Base-by-base conservation (phyloP, 2,329 filamentous ascomycete genomes). In the Pseudogymnoascus sp. region DNA sequence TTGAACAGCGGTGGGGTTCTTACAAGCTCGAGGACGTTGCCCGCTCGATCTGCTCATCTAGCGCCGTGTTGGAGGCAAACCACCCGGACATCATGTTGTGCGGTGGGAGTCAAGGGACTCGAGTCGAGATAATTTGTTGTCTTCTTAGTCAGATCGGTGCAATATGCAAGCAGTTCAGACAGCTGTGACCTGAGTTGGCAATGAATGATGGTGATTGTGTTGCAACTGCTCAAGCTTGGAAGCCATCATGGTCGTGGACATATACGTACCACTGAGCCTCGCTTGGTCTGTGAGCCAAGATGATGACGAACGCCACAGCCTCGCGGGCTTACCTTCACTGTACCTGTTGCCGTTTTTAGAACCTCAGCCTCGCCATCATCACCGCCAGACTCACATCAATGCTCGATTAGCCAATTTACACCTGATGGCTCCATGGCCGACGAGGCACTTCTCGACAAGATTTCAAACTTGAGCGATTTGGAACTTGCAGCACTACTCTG, bases 21-120 rank as follows among this genome's bases (percentile, higher is more conserved):
- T 85, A 96, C 89, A 99, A 82, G 77, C 93, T 97, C 74, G 91
- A 96, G 68, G 90, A 88, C 15, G 95, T 99, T 61, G 95, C 95
- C 77, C 89, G 91, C 76, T 97, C 93, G 72, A 99, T 89, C 83
- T 97, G 95, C 79, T 96, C 93, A 77, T 99, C 95, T 77, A 99
- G 83, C 78, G 92, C 91, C 73, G 88, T 90, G 77, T 91, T 91
- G 77, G 91, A 93, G 70, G 89, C 90, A 75, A 96, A 97, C 93
- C 93, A 99, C 82, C 93, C 92, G 74, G 91, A 88, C 93, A 97
- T 97, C 82, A 83, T 89, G 71, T 77, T 80, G 69, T 19, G 50
- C 59, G 21, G 46, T 46, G 15, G 50, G 50, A 56, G 50, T 56
- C 50, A 19, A 33, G n/a, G 29, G 50, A 56, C 50, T 56, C 50